A percentile compares a stretch with the other conserved stretches of the same genome.
Evolutionary conservation across 306 rosid species (phyloP).

Genomic region (Argentina anserina): DNA sequence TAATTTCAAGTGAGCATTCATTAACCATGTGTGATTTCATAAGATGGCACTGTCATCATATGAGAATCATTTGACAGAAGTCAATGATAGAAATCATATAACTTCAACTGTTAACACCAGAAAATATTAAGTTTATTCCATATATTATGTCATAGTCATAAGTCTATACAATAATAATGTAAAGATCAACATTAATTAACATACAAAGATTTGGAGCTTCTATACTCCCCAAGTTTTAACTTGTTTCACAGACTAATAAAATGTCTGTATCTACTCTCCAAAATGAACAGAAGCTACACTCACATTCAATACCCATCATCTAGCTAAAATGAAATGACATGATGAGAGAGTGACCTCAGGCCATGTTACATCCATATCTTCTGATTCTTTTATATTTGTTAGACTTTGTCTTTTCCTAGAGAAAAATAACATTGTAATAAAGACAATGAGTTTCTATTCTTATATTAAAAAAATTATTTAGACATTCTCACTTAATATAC

Average conservation of each 20-base stretch:
- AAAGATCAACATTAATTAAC: background rate
- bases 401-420: slow-evolving; percentile 24
- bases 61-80: background rate
- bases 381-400: slow-evolving; percentile 7
- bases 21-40: background rate
- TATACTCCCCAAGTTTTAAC: background rate
- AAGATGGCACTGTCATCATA: background rate
- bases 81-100: background rate
- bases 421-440: background rate
- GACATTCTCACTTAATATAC: no score
- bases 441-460: no score
- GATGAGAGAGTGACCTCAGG: slow-evolving; percentile 23
- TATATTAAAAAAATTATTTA: no score
- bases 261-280: background rate
- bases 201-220: background rate
- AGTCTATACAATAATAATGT: background rate
- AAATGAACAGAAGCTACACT: background rate
- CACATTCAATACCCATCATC: background rate
- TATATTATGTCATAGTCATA: background rate
- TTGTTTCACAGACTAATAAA: background rate
- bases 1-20: background rate
- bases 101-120: background rate
- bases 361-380: slow-evolving; percentile 18
- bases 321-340: slow-evolving; percentile 9
- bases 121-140: background rate